Base-by-base conservation (phyloP, 2,329 filamentous ascomycete genomes). In the Mycocentrospora acerina region DNA sequence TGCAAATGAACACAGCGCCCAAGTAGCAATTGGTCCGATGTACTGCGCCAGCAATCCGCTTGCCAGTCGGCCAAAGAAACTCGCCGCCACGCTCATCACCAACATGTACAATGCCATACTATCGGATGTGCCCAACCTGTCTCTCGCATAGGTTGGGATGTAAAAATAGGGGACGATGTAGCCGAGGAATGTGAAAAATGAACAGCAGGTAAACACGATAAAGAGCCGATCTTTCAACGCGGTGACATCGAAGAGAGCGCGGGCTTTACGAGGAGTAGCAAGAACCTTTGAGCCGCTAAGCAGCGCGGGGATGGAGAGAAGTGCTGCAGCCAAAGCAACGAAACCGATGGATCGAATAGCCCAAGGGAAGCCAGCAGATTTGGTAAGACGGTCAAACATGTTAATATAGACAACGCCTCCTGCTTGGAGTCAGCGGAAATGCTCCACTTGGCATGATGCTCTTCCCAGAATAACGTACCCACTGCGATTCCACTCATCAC, bases 91-190 rank as follows among this genome's bases (percentile, higher is more conserved):
- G 3, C 47, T 51, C 24, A 62, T 54, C 2, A 67, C 55, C 4
- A 67, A 52, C 51, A 55, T 65, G 26, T 66, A 64, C 37, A 66
- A 26, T 2, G 49, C 59, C 9, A 54, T 42, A 17, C 56, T 62
- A 32, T 64, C 55, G 3, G 44, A 54, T n/a, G 51, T 52, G 0
- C 58, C 62, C 7, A 68, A 47, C 4, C 32, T 37, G 26, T 67
- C 59, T 13, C 51, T 46, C 2, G 62, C 61, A 40, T 59, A 68
- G 3, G 60, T 62, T 2, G 64, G 57, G 11, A 68, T 65, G 36
- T 66, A 68, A 32, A 67, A 67, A 34, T 66, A 68, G 1, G 64
- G 64, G 1, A 66, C 52, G 6, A 65, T 68, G 31, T 68, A 68
- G 1, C 65, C 65, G 1, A 68, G 44, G 27, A 66, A 68, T 3